Evolutionary conservation across 2,329 filamentous ascomycete genomes (phyloP).

Genomic region (Colletotrichum chrysophilum): DNA sequence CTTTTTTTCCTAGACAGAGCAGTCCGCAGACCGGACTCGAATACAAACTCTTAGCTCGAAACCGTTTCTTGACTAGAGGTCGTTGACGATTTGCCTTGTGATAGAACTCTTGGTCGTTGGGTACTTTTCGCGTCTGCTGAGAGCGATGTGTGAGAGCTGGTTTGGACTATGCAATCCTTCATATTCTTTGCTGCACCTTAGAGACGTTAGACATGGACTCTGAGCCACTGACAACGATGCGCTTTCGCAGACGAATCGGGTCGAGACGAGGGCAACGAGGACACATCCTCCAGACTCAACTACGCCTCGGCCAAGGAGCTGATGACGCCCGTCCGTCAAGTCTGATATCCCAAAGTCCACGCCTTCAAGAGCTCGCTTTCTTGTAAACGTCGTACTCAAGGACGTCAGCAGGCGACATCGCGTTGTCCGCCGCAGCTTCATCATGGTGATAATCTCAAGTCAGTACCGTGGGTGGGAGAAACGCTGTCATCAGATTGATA

Average conservation of each 20-base stretch:
- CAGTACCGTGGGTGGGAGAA: not conserved
- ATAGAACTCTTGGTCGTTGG: not conserved
- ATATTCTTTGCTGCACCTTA: not conserved
- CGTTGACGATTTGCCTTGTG: not conserved
- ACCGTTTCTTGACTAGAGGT: not conserved
- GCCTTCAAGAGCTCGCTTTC: slow-evolving; percentile 36
- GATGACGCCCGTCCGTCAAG: slow-evolving; percentile 29
- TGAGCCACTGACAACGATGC: not conserved
- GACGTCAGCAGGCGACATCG: slow-evolving; percentile 43
- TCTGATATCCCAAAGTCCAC: slow-evolving; percentile 40
- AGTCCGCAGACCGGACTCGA: not conserved
- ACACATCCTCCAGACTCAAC: slow-evolving; percentile 31
- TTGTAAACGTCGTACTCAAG: slow-evolving; percentile 44
- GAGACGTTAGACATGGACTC: not conserved
- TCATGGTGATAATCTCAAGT: slow-evolving; percentile 24
- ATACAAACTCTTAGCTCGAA: not conserved
- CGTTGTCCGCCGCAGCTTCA: slow-evolving; percentile 40
- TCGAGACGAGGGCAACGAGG: slow-evolving; percentile 14
- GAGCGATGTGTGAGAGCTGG: not conserved
- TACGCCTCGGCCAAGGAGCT: slow-evolving; percentile 34
- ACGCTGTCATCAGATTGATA: not conserved
- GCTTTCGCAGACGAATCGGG: not conserved
- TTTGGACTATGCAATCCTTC: not conserved
- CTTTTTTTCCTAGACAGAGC: not conserved
- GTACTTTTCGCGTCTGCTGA: not conserved